A percentile compares a stretch with the other conserved stretches of the same genome.
Evolutionary conservation across 306 rosid genomes (phyloP).

Genomic region (Lathyrus tuberosus): DNA sequence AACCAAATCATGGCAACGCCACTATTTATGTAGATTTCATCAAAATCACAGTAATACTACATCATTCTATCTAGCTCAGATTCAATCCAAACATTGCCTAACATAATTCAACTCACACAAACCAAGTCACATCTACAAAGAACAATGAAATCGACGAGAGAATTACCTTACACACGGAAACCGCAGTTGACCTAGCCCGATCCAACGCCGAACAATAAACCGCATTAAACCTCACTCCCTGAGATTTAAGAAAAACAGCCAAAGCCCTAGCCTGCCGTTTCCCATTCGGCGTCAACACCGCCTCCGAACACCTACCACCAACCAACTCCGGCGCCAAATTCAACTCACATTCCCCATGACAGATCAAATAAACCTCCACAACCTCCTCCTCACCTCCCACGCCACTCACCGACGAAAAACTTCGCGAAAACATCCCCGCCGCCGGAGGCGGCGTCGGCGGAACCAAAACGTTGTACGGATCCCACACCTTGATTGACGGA

Average conservation of each 20-base stretch:
- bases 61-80: neutral
- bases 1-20: slow-evolving; percentile 1
- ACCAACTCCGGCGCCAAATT: slow-evolving; percentile 78
- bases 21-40: neutral
- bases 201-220: slow-evolving; percentile 79
- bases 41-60: neutral
- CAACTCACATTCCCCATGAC: slow-evolving; percentile 92
- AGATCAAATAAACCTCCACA: slow-evolving; percentile 77
- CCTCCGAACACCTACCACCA: slow-evolving; percentile 71
- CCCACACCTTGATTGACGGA: slow-evolving; percentile 96
- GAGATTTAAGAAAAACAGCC: slow-evolving; percentile 90
- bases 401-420: slow-evolving; percentile 57
- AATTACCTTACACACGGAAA: slow-evolving; percentile 72
- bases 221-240: slow-evolving; percentile 74
- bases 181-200: slow-evolving; percentile 85
- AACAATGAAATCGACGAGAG: neutral
- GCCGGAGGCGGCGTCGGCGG: slow-evolving; percentile 64
- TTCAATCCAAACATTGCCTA: neutral
- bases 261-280: slow-evolving; percentile 90
- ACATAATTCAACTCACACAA: slow-evolving; percentile 10
- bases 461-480: slow-evolving; percentile 86
- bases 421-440: slow-evolving; percentile 51
- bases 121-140: slow-evolving; percentile 1
- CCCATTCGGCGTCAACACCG: slow-evolving; percentile 68
- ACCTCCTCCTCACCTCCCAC: slow-evolving; percentile 60